These are phyloP conservation scores for Parathielavia appendiculata DNA, from an alignment of 495 filamentous ascomycete genomes.

Conservation along the genomic window DNA sequence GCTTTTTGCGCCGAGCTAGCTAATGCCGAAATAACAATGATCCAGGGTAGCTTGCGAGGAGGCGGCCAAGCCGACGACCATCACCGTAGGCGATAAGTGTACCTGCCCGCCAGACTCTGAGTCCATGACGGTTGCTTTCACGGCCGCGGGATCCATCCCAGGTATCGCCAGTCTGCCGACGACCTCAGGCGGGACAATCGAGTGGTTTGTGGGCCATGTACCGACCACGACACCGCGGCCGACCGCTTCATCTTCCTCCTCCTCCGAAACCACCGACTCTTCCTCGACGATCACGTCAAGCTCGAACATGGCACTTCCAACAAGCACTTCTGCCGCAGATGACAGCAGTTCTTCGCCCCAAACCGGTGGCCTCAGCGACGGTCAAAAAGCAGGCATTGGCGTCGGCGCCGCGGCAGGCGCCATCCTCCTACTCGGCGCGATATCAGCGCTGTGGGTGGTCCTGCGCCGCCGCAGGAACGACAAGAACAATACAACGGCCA, in stretches of 20 bases:
- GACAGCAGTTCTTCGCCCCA: not conserved
- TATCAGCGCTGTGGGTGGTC: constrained; percentile 16
- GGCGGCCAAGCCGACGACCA: not conserved
- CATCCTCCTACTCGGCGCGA: constrained; percentile 16
- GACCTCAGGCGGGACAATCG: constrained; percentile 24
- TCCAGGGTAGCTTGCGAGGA: constrained; percentile 20
- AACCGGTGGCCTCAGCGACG: constrained; percentile 11
- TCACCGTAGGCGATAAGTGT: constrained; percentile 21
- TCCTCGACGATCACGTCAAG: not conserved
- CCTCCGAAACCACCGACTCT: not conserved
- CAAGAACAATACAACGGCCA: not conserved
- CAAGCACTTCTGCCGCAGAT: not conserved
- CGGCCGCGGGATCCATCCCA: constrained; percentile 18
- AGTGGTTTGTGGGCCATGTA: constrained; percentile 23
- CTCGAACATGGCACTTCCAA: not conserved
- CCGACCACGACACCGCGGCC: constrained; percentile 13
- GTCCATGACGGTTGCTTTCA: constrained; percentile 19
- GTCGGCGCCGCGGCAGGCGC: constrained; percentile 14
- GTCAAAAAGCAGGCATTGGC: constrained; percentile 24
- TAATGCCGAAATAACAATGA: not conserved
- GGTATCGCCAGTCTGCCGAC: constrained; percentile 26
- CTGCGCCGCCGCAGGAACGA: constrained; percentile 12
- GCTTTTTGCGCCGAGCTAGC: not conserved
- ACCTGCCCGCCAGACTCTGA: constrained; percentile 16
- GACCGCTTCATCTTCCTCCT: not conserved